Percentiles rank a stretch among this genome's conserved stretches.
These are phyloP conservation scores for Umbelopsis isabellina DNA, from an alignment of 192 early-diverging fungal genomes.

Conservation along the genomic window DNA sequence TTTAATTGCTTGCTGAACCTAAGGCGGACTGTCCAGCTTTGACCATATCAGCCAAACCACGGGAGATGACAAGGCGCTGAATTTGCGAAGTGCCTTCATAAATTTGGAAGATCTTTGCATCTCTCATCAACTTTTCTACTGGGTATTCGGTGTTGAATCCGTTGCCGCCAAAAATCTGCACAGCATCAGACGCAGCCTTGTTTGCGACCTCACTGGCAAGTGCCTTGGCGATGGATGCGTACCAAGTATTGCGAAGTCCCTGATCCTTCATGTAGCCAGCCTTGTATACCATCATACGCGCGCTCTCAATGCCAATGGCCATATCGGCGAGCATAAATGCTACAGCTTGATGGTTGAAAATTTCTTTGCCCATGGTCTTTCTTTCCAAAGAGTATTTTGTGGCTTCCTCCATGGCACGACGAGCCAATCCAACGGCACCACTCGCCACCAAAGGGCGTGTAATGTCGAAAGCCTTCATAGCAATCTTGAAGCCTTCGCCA, in stretches of 20 bases:
- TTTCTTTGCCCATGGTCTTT: conserved; percentile 94
- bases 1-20: conserved; percentile 24
- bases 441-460: conserved; percentile 90
- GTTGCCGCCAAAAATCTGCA: conserved; percentile 96
- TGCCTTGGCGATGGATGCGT: conserved; percentile 91
- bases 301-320: conserved; percentile 92
- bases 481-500: conserved; percentile 94
- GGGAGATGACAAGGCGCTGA: conserved; percentile 90
- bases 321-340: conserved; percentile 96
- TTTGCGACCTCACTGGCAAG: conserved; percentile 83
- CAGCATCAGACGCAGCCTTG: conserved; percentile 84
- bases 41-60: conserved; percentile 70
- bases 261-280: conserved; percentile 86
- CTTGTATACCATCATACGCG: conserved; percentile 83
- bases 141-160: conserved; percentile 86
- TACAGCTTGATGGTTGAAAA: conserved; percentile 89
- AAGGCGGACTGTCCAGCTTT: conserved; percentile 35
- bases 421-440: conserved; percentile 87
- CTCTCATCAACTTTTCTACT: conserved; percentile 94
- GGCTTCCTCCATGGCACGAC: conserved; percentile 93
- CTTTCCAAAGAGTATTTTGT: conserved; percentile 86
- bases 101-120: conserved; percentile 94
- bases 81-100: conserved; percentile 98
- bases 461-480: conserved; percentile 96
- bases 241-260: conserved; percentile 88